Evolutionary conservation across 306 rosid species (phyloP).

Genomic region (Castanea sativa): DNA sequence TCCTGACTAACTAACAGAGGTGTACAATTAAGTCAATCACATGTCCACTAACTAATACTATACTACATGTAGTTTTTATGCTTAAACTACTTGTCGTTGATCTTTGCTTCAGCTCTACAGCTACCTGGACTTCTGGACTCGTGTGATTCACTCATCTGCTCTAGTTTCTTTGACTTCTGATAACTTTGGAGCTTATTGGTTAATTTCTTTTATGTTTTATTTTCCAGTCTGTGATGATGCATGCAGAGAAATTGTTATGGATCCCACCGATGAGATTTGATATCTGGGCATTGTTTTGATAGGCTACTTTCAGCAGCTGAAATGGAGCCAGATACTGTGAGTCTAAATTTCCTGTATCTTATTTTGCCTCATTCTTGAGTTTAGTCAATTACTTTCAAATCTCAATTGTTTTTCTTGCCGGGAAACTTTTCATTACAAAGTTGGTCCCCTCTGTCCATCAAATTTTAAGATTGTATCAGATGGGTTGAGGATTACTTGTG

Average conservation of each 20-base stretch:
- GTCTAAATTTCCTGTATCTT: slow-evolving; percentile 27
- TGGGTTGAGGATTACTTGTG: not conserved
- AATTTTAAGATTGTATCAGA: not conserved
- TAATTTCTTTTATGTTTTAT: slow-evolving; percentile 12
- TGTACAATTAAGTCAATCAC: too few species aligned
- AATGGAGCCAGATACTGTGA: slow-evolving; percentile 75
- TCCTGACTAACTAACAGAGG: too few species aligned
- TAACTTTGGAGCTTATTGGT: slow-evolving; percentile 7
- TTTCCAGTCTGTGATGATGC: slow-evolving; percentile 85
- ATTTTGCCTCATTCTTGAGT: not conserved
- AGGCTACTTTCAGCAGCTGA: slow-evolving; percentile 59
- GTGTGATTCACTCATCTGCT: too few species aligned
- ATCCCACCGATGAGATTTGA: slow-evolving; percentile 64
- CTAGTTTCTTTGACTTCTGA: too few species aligned
- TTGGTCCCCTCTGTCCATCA: not conserved
- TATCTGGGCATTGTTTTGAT: slow-evolving; percentile 94
- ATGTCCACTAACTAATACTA: too few species aligned
- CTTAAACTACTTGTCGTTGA: too few species aligned
- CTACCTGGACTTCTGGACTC: too few species aligned
- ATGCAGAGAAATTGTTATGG: slow-evolving; percentile 80
- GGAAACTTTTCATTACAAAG: not conserved
- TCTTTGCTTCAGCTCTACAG: too few species aligned
- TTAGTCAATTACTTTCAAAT: not conserved
- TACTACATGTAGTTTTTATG: too few species aligned
- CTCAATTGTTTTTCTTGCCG: slow-evolving; percentile 3